A percentile compares a stretch with the other conserved stretches of the same genome.
Conservation (phyloP, 2,329 filamentous ascomycete species). For the Stromatinia cepivora region DNA sequence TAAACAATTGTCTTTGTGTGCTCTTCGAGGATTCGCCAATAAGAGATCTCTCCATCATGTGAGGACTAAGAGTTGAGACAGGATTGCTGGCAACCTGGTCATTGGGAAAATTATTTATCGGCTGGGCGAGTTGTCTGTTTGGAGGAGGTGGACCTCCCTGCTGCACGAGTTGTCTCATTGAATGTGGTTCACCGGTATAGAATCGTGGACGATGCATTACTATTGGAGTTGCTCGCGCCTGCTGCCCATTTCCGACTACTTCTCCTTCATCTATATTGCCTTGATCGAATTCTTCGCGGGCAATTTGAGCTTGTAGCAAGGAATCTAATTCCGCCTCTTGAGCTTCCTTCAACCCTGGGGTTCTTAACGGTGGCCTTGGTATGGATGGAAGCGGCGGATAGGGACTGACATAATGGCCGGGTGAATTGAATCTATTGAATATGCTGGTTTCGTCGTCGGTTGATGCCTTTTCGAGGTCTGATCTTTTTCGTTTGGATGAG, state of each 20-base stretch:
- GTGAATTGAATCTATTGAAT: constrained; percentile 16
- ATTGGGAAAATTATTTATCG: constrained; percentile 1
- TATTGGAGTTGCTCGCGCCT: not conserved
- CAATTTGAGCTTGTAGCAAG: constrained; percentile 31
- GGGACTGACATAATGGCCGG: constrained; percentile 25
- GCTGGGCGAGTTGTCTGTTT: not conserved
- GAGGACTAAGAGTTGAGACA: not conserved
- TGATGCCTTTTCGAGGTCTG: constrained; percentile 3
- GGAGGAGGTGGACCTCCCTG: constrained; percentile 5
- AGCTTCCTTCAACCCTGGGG: constrained; percentile 4
- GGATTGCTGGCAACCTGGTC: not conserved
- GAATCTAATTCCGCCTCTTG: constrained; percentile 28
- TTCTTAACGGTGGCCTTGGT: constrained; percentile 18
- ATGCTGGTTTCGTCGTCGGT: not conserved
- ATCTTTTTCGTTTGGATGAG: constrained; percentile 21
- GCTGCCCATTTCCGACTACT: constrained; percentile 3
- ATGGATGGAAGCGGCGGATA: constrained; percentile 23
- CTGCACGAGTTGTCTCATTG: not conserved
- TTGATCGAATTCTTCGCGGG: constrained; percentile 25
- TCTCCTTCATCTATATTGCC: constrained; percentile 17
- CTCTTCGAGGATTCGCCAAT: constrained; percentile 31
- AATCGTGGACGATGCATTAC: constrained; percentile 16
- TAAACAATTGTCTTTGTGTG: constrained; percentile 34
- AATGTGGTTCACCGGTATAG: constrained; percentile 1
- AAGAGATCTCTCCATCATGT: constrained; percentile 9